These are phyloP conservation scores for Geosmithia flava DNA, from an alignment of 2,329 filamentous ascomycete genomes.

Conservation along the genomic window DNA sequence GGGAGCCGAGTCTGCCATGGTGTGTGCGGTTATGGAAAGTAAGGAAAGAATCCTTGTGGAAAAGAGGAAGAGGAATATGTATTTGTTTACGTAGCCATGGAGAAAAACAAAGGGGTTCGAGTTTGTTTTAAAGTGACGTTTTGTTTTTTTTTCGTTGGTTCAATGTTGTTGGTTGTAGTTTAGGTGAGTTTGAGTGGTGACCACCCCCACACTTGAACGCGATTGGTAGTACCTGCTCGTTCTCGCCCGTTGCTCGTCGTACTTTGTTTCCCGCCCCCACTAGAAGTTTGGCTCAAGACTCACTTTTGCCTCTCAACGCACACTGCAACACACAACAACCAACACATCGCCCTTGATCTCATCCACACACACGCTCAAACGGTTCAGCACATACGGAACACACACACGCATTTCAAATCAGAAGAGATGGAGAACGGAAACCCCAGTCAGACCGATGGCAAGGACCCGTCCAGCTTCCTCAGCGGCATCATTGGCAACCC, in stretches of 20 bases:
- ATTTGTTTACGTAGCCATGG: too few species aligned
- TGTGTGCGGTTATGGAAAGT: background rate
- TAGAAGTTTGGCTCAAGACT: background rate
- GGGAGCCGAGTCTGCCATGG: slow-evolving; percentile 18
- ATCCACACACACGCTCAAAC: background rate
- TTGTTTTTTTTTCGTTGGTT: too few species aligned
- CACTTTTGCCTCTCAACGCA: background rate
- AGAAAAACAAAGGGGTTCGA: too few species aligned
- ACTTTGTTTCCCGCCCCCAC: background rate
- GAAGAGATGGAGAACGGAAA: slow-evolving; percentile 62
- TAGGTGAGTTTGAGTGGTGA: too few species aligned
- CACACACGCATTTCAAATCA: slow-evolving; percentile 4
- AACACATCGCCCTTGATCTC: background rate
- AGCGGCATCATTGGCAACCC: slow-evolving; percentile 88
- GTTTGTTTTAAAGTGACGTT: too few species aligned
- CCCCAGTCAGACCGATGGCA: slow-evolving; percentile 54
- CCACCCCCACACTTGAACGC: too few species aligned
- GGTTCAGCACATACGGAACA: background rate
- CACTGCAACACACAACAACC: background rate
- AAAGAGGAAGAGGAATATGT: background rate
- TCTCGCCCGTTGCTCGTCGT: too few species aligned
- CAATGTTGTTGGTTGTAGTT: too few species aligned
- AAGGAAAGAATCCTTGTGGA: too few species aligned
- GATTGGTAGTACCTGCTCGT: background rate
- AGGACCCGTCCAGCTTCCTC: slow-evolving; percentile 87